A percentile compares a stretch with the other conserved stretches of the same genome.
phyloP scores from a whole-genome alignment of 139 green algal genomes.

The Pleodorina starrii region DNA sequence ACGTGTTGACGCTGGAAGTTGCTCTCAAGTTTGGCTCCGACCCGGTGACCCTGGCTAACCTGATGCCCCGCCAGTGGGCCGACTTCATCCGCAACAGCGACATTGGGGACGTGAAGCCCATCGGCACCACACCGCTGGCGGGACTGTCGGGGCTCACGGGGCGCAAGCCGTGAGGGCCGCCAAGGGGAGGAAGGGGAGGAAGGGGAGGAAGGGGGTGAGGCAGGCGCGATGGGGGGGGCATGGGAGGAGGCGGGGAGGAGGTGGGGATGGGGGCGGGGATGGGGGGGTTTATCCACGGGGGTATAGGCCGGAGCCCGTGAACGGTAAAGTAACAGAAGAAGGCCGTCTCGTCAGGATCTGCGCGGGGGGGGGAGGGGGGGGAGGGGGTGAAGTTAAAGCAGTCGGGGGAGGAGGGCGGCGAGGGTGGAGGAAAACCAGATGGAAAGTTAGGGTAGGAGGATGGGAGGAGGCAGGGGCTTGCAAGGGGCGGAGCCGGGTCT shows the following conservation, averaged over 20 bases:
- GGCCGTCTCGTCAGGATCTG: too few relatives aligned
- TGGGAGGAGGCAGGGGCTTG: too few relatives aligned
- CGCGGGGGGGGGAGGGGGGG: too few relatives aligned
- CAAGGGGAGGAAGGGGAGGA: background rate
- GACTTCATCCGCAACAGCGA: constrained; percentile 89
- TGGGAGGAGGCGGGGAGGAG: background rate
- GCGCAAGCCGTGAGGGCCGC: constrained; percentile 35
- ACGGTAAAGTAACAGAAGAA: too few relatives aligned
- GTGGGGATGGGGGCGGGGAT: background rate
- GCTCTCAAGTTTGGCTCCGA: constrained; percentile 70
- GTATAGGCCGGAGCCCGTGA: background rate
- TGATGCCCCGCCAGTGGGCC: constrained; percentile 89
- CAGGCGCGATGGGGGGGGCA: too few relatives aligned
- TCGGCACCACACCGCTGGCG: constrained; percentile 50
- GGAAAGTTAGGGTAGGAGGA: too few relatives aligned
- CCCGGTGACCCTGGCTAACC: constrained; percentile 82
- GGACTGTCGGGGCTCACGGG: background rate
- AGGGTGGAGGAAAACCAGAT: too few relatives aligned
- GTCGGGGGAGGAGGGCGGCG: too few relatives aligned
- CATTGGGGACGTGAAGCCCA: constrained; percentile 74
- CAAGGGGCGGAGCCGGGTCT: too few relatives aligned
- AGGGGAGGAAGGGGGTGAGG: background rate
- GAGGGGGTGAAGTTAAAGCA: too few relatives aligned
- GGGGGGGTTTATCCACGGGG: background rate
- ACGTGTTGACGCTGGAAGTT: constrained; percentile 77